Evolutionary conservation across 2,329 filamentous ascomycete species (phyloP).

Genomic region (Trichoderma aggressivum): DNA sequence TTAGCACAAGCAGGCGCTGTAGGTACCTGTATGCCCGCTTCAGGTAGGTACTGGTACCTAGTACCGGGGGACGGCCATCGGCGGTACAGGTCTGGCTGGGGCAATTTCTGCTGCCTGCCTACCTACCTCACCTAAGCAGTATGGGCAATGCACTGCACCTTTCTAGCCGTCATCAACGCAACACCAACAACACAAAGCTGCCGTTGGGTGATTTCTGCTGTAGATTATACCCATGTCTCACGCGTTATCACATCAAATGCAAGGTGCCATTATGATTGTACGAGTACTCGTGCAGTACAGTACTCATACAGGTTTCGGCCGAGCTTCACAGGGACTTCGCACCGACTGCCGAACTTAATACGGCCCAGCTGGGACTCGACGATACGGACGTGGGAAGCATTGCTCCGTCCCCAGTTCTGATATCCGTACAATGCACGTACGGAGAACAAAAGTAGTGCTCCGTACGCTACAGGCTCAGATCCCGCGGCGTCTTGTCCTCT

Average conservation of each 20-base stretch:
- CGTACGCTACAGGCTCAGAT: conserved; percentile 1
- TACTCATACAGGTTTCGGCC: background rate
- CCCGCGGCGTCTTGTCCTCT: conserved; percentile 4
- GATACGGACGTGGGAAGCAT: background rate
- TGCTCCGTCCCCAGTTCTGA: background rate
- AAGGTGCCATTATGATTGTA: background rate
- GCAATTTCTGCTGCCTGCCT: background rate
- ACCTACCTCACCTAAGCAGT: background rate
- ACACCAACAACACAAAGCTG: background rate
- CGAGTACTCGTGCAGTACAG: background rate
- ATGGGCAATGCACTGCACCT: background rate
- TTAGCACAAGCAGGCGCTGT: background rate
- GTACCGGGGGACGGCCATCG: background rate
- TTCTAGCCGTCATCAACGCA: background rate
- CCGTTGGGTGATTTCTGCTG: conserved; percentile 1
- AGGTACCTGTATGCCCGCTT: background rate
- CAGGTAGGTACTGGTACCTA: background rate
- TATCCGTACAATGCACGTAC: background rate
- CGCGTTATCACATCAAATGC: background rate
- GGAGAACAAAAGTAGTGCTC: conserved; percentile 4
- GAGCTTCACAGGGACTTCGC: background rate
- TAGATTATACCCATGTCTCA: background rate
- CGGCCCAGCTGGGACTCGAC: background rate
- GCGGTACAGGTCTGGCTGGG: background rate
- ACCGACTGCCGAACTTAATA: background rate